These are phyloP conservation scores for Striga asiatica DNA, from an alignment of 257 asterid species.

Conservation along the genomic window DNA sequence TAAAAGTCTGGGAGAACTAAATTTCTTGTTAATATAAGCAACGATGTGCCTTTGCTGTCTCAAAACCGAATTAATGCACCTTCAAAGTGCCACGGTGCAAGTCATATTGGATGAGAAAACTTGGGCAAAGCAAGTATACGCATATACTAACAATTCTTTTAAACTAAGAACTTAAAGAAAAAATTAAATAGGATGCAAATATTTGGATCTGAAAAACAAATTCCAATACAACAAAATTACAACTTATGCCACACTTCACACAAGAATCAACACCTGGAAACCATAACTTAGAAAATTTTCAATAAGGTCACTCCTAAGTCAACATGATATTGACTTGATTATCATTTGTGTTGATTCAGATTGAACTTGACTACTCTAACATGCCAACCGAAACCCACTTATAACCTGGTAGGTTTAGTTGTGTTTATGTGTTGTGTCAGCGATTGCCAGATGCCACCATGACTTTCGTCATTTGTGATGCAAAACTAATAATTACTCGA, in stretches of 20 bases:
- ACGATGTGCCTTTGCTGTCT: too few species aligned
- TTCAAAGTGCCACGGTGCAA: too few species aligned
- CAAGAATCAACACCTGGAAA: neutral
- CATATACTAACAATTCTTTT: too few species aligned
- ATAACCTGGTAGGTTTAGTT: neutral
- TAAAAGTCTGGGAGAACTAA: too few species aligned
- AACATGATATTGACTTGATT: neutral
- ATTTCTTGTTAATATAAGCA: too few species aligned
- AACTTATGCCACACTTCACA: neutral
- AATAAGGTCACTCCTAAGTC: neutral
- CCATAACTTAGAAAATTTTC: neutral
- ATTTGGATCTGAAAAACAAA: neutral
- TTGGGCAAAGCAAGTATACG: too few species aligned
- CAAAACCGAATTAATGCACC: too few species aligned
- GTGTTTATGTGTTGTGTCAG: neutral
- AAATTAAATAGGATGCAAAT: neutral
- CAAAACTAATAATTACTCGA: neutral
- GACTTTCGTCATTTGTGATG: neutral
- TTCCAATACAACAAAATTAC: neutral
- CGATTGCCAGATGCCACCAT: too few species aligned
- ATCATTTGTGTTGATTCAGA: neutral
- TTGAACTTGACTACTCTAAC: too few species aligned
- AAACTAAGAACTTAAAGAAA: too few species aligned
- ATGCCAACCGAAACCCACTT: neutral
- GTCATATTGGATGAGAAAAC: too few species aligned